Base-by-base conservation (phyloP, 768 basidiomycete genomes). In the Termitomyces sp. region DNA sequence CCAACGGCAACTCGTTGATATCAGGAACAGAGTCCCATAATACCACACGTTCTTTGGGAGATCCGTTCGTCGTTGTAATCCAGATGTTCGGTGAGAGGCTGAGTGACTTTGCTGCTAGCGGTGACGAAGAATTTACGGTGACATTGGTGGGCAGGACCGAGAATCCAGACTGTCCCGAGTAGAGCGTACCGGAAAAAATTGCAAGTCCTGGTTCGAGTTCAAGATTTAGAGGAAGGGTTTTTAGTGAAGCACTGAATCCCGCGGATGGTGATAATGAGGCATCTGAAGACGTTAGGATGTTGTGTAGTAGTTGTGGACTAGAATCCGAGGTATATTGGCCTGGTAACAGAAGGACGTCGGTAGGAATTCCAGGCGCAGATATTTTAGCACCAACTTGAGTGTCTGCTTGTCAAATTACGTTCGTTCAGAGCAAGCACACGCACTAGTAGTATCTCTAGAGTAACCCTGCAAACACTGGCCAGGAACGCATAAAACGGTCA, bases 1-100 rank as follows among this genome's bases (percentile, higher is more conserved):
- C 69, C 2, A 76, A 65, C 2, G 88, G 85, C 15, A 92, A 75
- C 65, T 92, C 84, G 3, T 78, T 71, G 32, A 88, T 63, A 63
- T 94, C 89, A n/a, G 91, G 84, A 26, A 93, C 71, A 7, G 87
- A 84, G 59, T 88, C 82, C 89, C 90, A 94, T 32, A 94, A 64
- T 24, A 93, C 76, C 14, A 89, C 65, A 22, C 84, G 71, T 58
- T 77, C 44, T 54, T 58, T 58, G 73, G 55, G 79, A 59, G 34
- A 81, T 64, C 76, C 72, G 1, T 75, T 66, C 15, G 73, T 74
- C 19, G 85, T 66, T 3, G 81, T 78, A 19, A 76, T 76, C 82
- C 82, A 87, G 0, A 81, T 71, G 40, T 78, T 77, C 3, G 76
- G 73, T 5, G 84, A 75, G 9, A 88, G 69, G 1, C 80, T 73